Base-by-base conservation (phyloP, 495 filamentous ascomycete species). In the Penicillium arizonense region DNA sequence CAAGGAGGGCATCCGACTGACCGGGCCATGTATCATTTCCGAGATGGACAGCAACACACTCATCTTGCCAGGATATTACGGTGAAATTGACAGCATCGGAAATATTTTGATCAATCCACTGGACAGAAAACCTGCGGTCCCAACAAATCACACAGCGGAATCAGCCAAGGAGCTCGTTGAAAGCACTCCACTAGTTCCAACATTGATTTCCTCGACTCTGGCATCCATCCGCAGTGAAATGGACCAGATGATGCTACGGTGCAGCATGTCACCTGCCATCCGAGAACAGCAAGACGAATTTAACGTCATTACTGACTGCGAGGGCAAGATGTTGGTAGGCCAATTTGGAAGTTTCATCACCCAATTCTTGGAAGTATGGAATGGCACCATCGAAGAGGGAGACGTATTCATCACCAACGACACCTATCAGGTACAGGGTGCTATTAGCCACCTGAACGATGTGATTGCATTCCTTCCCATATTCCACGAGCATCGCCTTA, bases 211-310 rank as follows among this genome's bases (percentile, higher is more conserved):
- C 2, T 68, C 71, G 4, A 68, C 76, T 3, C 67, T 80, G 4
- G 70, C 63, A 2, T 77, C 75, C 2, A 78, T 77, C 26, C 69
- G 77, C 18, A 56, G 66, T 20, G 77, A 80, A 45, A 80, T 80
- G 77, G 77, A 79, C 44, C 73, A 69, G 10, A 59, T 80, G 48
- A 77, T 80, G 75, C 65, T 78, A 1, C 67, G 75, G 10, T 78
- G 74, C 52, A 75, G 75, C 18, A 80, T 80, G 75, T 77, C 73
- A 1, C 76, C 77, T 2, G 76, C 76, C 0, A 78, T 78, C 35
- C 68, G 76, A 28, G 77, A 80, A 44, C 75, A 80, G 34, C 77
- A 80, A 44, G 77, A 80, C 24, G 76, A 80, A 28, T 79, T 77
- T 61, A 79, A 79, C 36, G 74, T 80, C 26, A 80, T 79, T 47